Evolutionary conservation across 257 asterid genomes (phyloP).

Genomic region (Striga asiatica): DNA sequence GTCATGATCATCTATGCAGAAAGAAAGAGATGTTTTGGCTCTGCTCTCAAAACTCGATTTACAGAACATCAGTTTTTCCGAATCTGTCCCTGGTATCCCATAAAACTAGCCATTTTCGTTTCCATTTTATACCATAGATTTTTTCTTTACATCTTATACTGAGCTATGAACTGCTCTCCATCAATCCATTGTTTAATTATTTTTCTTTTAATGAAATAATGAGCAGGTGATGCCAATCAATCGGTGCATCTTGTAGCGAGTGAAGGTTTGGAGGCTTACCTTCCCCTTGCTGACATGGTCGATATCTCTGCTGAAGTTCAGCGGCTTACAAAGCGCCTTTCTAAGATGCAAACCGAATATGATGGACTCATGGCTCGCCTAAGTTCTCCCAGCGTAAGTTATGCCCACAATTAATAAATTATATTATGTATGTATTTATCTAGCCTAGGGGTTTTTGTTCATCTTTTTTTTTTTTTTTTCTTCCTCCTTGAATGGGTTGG

Average conservation of each 20-base stretch:
- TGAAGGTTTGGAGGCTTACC: slow-evolving; percentile 95
- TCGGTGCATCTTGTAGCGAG: slow-evolving; percentile 86
- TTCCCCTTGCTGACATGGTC: slow-evolving; percentile 94
- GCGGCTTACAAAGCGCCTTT: slow-evolving; percentile 72
- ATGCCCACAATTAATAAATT: neutral
- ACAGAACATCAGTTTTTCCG: slow-evolving; percentile 51
- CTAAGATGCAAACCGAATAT: slow-evolving; percentile 75
- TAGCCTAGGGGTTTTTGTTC: neutral
- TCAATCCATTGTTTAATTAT: too few relatives aligned
- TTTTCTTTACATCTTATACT: too few relatives aligned
- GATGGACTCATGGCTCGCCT: slow-evolving; percentile 71
- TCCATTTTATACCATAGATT: too few relatives aligned
- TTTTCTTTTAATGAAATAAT: slow-evolving; percentile 21
- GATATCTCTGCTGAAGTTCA: slow-evolving; percentile 83
- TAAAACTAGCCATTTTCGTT: neutral
- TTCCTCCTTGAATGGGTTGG: too few relatives aligned
- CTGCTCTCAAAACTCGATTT: slow-evolving; percentile 84
- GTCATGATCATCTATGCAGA: slow-evolving; percentile 38
- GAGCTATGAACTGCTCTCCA: too few relatives aligned
- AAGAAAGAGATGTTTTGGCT: slow-evolving; percentile 74
- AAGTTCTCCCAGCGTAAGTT: slow-evolving; percentile 65
- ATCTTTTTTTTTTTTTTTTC: too few relatives aligned
- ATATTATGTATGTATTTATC: neutral
- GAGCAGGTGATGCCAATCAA: slow-evolving; percentile 68
- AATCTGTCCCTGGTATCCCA: slow-evolving; percentile 53